phyloP scores from a whole-genome alignment of 2,329 filamentous ascomycete genomes.

The Clathrospora elynae region DNA sequence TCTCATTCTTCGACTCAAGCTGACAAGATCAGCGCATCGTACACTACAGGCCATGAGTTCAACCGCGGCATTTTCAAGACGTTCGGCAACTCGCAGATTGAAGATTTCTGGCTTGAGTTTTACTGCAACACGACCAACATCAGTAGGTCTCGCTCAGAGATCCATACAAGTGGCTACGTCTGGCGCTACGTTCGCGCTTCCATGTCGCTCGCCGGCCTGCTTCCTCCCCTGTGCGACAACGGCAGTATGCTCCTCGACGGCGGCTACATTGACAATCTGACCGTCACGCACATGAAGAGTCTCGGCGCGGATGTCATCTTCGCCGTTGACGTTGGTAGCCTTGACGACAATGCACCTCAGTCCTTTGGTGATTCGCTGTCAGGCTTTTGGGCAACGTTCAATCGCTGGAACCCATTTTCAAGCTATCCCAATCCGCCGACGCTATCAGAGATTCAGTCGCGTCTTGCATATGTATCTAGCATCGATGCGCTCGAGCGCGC shows the following conservation, averaged over 20 bases:
- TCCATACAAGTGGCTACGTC: constrained; percentile 94
- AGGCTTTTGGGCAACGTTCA: constrained; percentile 91
- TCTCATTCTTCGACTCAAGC: background rate
- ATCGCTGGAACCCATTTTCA: constrained; percentile 97
- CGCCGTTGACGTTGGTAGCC: constrained; percentile 88
- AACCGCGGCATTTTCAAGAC: constrained; percentile 99
- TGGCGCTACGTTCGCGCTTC: constrained; percentile 97
- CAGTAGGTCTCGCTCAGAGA: constrained; percentile 87
- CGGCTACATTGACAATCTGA: constrained; percentile 96
- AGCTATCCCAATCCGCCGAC: constrained; percentile 89
- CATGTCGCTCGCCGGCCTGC: constrained; percentile 91
- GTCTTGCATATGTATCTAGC: constrained; percentile 91
- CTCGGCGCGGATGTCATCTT: constrained; percentile 94
- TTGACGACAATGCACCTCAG: constrained; percentile 92
- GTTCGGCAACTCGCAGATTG: constrained; percentile 94
- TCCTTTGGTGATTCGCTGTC: constrained; percentile 92
- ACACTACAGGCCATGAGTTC: constrained; percentile 98
- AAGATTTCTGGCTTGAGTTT: constrained; percentile 98
- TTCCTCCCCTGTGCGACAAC: constrained; percentile 94
- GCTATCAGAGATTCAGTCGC: constrained; percentile 91
- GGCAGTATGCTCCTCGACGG: constrained; percentile 96
- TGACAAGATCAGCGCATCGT: constrained; percentile 66
- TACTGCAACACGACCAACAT: constrained; percentile 99
- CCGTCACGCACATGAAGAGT: constrained; percentile 95
- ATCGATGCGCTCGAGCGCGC: constrained; percentile 93